These are phyloP conservation scores for Dianthus caryophyllus DNA, from an alignment of 148 eudicot species.

Conservation along the genomic window DNA sequence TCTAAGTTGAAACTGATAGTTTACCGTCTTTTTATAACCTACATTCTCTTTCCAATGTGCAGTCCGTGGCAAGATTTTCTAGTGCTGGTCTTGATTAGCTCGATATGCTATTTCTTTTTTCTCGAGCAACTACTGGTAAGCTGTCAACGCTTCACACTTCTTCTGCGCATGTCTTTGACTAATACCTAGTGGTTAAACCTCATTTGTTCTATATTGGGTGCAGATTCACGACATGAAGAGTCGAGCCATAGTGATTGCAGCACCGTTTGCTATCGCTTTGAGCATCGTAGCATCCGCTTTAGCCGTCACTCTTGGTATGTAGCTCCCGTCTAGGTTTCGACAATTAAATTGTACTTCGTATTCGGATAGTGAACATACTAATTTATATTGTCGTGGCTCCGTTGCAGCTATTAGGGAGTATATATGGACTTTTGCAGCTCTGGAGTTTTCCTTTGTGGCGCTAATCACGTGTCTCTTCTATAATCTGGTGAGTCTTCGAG, in stretches of 20 bases:
- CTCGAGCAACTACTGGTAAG: conserved; percentile 91
- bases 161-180: background rate
- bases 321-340: background rate
- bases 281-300: conserved; percentile 58
- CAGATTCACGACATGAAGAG: conserved; percentile 61
- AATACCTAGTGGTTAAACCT: background rate
- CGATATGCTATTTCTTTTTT: conserved; percentile 89
- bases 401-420: conserved; percentile 78
- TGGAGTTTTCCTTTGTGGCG: conserved; percentile 77
- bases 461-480: conserved; percentile 50
- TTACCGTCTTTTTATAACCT: background rate
- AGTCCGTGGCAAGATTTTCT: conserved; percentile 93
- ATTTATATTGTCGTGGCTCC: conserved; percentile 18
- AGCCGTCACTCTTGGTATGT: conserved; percentile 63
- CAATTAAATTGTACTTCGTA: background rate
- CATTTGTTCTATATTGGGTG: background rate
- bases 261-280: conserved; percentile 63
- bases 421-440: conserved; percentile 81
- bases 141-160: conserved; percentile 7
- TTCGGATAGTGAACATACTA: background rate
- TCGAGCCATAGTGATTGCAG: conserved; percentile 62
- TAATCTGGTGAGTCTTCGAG: conserved; percentile 41
- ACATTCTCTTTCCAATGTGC: conserved; percentile 21
- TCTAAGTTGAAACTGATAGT: background rate
- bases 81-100: conserved; percentile 74